A percentile compares a stretch with the other conserved stretches of the same genome.
Evolutionary conservation across 2,329 filamentous ascomycete species (phyloP).

Genomic region (Ophiostoma himal-ulmi): DNA sequence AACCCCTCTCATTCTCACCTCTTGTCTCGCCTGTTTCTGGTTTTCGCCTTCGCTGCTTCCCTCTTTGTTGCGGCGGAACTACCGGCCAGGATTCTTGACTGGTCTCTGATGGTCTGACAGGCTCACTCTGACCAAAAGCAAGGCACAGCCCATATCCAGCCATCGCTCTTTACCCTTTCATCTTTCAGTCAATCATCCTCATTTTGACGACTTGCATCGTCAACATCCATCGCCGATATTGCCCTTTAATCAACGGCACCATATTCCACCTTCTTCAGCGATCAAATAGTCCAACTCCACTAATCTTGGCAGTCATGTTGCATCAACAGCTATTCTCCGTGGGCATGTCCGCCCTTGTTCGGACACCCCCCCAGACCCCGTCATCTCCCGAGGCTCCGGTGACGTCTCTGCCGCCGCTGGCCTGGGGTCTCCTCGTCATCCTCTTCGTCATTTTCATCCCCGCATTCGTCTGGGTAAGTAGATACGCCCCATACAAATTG

Average conservation of each 20-base stretch:
- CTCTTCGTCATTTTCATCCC: constrained; percentile 44
- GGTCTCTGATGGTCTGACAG: not conserved
- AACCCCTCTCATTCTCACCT: not conserved
- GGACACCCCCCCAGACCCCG: constrained; percentile 19
- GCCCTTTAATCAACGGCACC: not conserved
- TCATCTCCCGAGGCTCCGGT: constrained; percentile 21
- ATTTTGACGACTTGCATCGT: not conserved
- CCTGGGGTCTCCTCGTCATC: constrained; percentile 36
- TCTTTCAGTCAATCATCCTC: not conserved
- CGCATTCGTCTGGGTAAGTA: constrained; percentile 38
- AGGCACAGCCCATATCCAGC: not conserved
- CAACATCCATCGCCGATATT: not conserved
- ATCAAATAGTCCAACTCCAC: not conserved
- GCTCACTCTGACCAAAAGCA: not conserved
- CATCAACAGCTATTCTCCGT: constrained; percentile 16
- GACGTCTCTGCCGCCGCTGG: constrained; percentile 31
- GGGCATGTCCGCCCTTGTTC: constrained; percentile 20
- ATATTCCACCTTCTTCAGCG: not conserved
- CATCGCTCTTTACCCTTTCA: not conserved
- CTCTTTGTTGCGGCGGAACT: constrained; percentile 1
- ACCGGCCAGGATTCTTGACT: not conserved
- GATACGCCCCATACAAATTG: not conserved
- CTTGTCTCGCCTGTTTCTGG: not conserved
- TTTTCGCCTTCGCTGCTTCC: not conserved
- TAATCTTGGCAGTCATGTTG: constrained; percentile 17